A percentile compares a stretch with the other conserved stretches of the same genome.
These are phyloP conservation scores for Phlyctochytrium arcticum DNA, from an alignment of 192 early-diverging fungal species.

Conservation along the genomic window DNA sequence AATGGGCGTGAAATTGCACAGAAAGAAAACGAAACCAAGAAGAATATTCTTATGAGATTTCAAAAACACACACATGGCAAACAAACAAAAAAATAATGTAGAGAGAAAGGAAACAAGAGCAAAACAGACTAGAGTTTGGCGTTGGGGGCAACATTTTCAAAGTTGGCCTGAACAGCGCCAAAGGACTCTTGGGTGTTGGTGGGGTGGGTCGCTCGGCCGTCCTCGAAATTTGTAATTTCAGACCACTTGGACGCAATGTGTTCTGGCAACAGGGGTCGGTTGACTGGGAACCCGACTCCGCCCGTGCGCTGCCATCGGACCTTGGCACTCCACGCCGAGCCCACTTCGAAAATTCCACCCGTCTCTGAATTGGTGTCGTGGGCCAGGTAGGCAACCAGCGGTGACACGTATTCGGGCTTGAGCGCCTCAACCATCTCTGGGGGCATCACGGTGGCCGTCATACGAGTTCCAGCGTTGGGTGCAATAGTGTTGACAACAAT, in stretches of 20 bases:
- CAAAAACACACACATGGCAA: too few species aligned
- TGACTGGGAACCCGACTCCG: constrained; percentile 88
- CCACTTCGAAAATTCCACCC: constrained; percentile 61
- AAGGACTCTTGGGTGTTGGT: constrained; percentile 73
- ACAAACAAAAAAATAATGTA: too few species aligned
- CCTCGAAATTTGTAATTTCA: constrained; percentile 87
- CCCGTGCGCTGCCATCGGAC: constrained; percentile 95
- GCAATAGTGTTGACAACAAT: constrained; percentile 94
- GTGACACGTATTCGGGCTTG: constrained; percentile 96
- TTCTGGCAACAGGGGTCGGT: constrained; percentile 77
- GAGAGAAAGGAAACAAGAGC: too few species aligned
- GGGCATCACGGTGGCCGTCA: constrained; percentile 97
- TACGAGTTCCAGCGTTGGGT: constrained; percentile 93
- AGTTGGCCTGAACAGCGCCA: constrained; percentile 79
- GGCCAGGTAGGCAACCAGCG: constrained; percentile 88
- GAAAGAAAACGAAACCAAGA: too few species aligned
- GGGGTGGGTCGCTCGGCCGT: constrained; percentile 91
- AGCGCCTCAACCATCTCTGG: constrained; percentile 91
- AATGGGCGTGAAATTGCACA: too few species aligned
- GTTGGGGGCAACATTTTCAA: constrained; percentile 58
- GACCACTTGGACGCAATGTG: constrained; percentile 74
- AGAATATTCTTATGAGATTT: too few species aligned
- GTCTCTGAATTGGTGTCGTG: constrained; percentile 80
- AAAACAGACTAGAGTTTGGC: too few species aligned
- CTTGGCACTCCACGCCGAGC: constrained; percentile 55